Evolutionary conservation across 2,329 filamentous ascomycete genomes (phyloP), one percentile per base, ranked within the genome.

Genomic region (Colletotrichum falcatum): DNA sequence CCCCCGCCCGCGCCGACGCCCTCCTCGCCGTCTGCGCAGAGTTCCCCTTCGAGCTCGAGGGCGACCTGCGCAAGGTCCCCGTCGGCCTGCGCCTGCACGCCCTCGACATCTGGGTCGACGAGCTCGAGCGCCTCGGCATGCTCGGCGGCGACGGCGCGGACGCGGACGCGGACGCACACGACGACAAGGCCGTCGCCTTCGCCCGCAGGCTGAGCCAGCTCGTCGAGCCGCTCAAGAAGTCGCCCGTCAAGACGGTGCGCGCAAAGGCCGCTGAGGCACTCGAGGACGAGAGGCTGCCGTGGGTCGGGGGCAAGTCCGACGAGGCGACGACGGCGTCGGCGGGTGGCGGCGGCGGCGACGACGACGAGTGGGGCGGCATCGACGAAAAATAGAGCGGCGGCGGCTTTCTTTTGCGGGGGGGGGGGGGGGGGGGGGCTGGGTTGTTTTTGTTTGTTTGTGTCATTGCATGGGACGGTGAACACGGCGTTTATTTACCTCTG

Each of bases 51-150:
- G 83, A 84, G 76, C 80, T 81, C 48, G 78, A 77, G 59, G 78
- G 72, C 20, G 72, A 83, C 67, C 71, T 80, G 61, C 78, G 80
- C 61, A 90, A 89, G 76, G 89, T 97, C 1, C 92, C 95, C 0
- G 92, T 96, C 75, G 96, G 96, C 0, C 79, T 99, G 79, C 85
- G 94, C 73, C 90, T 97, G 80, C 96, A 99, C 81, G 88, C 95
- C 18, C 81, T 97, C 73, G 96, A 99, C 83, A 88, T 98, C 64
- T 98, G 93, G 89, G 88, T 97, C 11, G 96, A 98, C 79, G 95
- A 98, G 85, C 81, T 95, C 76, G 92, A 95, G 80, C 91, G 90
- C 77, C 88, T 90, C 42, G 88, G 90, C 63, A 84, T 88, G 44
- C 74, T 90, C 28, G 75, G 65, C 16, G 81, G 82, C n/a, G n/a